phyloP scores from a whole-genome alignment of 1,284 basidiomycete species.

The Moesziomyces aphidis region DNA sequence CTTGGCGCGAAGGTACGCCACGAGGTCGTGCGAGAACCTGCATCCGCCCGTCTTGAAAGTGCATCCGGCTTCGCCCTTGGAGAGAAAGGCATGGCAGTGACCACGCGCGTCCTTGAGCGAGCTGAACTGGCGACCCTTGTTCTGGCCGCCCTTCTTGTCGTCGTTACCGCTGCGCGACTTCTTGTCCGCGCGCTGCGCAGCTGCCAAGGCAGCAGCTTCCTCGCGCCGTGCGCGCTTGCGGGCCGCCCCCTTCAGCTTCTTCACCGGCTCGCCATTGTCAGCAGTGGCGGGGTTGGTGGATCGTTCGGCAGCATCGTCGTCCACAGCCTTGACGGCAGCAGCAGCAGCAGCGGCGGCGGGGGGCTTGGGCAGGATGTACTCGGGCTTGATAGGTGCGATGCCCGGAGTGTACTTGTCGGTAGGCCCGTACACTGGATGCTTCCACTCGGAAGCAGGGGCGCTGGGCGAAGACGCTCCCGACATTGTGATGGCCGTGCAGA shows the following conservation, averaged over 20 bases:
- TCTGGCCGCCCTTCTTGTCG: constrained; percentile 46
- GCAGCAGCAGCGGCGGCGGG: not conserved
- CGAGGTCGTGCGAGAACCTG: constrained; percentile 82
- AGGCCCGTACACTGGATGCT: constrained; percentile 39
- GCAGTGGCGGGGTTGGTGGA: constrained; percentile 13
- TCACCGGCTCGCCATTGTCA: constrained; percentile 9
- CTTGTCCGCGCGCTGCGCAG: constrained; percentile 26
- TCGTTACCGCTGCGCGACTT: constrained; percentile 5
- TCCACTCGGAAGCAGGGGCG: constrained; percentile 19
- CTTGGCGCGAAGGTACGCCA: constrained; percentile 81
- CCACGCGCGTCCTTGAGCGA: constrained; percentile 36
- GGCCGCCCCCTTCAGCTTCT: constrained; percentile 50
- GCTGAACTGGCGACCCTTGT: constrained; percentile 41
- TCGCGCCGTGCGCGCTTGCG: constrained; percentile 38
- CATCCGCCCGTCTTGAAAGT: constrained; percentile 70
- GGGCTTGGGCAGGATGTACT: constrained; percentile 43
- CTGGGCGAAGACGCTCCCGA: constrained; percentile 1
- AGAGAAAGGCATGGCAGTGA: constrained; percentile 31
- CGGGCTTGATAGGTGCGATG: constrained; percentile 48
- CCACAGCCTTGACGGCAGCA: constrained; percentile 7
- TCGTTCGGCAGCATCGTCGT: constrained; percentile 38
- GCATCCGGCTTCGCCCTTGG: constrained; percentile 29
- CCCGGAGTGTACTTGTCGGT: constrained; percentile 51
- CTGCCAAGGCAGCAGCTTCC: constrained; percentile 33
- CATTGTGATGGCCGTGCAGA: not conserved